These are phyloP conservation scores for Solanum peruvianum DNA, from an alignment of 257 asterid genomes.

Conservation along the genomic window DNA sequence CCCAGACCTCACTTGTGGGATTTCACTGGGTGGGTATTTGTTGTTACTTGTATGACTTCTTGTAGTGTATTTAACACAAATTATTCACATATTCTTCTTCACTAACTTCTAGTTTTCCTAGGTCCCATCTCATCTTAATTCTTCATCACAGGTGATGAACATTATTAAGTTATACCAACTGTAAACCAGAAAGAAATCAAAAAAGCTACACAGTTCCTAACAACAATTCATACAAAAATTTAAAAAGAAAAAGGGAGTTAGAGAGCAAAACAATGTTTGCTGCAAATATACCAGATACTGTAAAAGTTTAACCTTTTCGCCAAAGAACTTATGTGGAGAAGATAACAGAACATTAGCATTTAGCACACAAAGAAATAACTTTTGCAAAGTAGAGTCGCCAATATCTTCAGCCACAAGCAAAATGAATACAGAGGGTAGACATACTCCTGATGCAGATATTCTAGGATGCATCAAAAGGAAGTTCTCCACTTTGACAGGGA, in stretches of 20 bases:
- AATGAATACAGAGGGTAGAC: not conserved
- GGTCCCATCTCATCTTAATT: not conserved
- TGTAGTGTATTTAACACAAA: not conserved
- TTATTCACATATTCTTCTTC: not conserved
- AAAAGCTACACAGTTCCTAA: not conserved
- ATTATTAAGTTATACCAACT: not conserved
- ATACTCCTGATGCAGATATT: not conserved
- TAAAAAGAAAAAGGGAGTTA: not conserved
- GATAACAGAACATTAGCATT: not conserved
- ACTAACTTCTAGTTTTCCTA: not conserved
- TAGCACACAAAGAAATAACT: not conserved
- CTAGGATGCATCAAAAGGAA: constrained; percentile 2
- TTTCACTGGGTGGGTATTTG: not conserved
- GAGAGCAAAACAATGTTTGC: not conserved
- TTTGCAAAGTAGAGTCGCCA: not conserved
- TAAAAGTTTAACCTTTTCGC: not conserved
- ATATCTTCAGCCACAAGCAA: not conserved
- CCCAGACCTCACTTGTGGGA: not conserved
- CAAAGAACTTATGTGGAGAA: not conserved
- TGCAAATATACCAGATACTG: not conserved
- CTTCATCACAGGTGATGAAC: not conserved
- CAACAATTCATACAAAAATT: not conserved
- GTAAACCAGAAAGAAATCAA: not conserved
- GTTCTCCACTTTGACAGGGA: not conserved
- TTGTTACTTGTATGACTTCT: not conserved